Conservation (phyloP, 208 protist species). For the Trypanosoma vivax region DNA sequence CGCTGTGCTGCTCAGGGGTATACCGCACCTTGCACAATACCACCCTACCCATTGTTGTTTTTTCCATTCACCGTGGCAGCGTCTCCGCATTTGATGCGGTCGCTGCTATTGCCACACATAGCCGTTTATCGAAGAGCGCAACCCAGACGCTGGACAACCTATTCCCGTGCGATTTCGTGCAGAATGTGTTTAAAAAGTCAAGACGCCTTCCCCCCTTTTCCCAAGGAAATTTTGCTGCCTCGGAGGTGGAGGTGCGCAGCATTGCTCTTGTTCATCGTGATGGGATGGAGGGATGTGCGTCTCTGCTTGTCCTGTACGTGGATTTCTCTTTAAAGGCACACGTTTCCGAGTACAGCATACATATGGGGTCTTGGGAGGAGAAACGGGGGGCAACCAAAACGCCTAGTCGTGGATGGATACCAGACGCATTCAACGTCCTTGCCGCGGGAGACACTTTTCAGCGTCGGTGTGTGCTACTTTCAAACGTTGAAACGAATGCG, state of each 20-base stretch:
- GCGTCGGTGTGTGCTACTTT: constrained; percentile 13
- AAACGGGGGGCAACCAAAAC: neutral
- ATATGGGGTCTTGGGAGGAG: constrained; percentile 15
- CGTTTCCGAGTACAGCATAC: constrained; percentile 54
- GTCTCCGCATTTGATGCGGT: constrained; percentile 58
- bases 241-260: constrained; percentile 64
- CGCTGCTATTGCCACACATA: constrained; percentile 31
- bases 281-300: constrained; percentile 9
- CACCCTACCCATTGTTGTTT: constrained; percentile 46
- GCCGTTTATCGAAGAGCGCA: constrained; percentile 1
- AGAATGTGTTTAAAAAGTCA: constrained; percentile 13
- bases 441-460: constrained; percentile 8
- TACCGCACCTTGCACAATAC: constrained; percentile 4
- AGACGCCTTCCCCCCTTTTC: constrained; percentile 12
- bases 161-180: constrained; percentile 13
- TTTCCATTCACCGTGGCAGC: constrained; percentile 52
- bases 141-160: constrained; percentile 2
- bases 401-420: constrained; percentile 8
- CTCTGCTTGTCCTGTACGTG: constrained; percentile 57
- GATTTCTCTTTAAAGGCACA: constrained; percentile 57
- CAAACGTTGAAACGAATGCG: constrained; percentile 60
- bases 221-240: constrained; percentile 42
- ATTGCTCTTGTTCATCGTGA: constrained; percentile 33
- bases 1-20: constrained; percentile 38
- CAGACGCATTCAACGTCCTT: constrained; percentile 11